Conservation (phyloP, 163 green algal species). For the Scenedesmus sp. region DNA sequence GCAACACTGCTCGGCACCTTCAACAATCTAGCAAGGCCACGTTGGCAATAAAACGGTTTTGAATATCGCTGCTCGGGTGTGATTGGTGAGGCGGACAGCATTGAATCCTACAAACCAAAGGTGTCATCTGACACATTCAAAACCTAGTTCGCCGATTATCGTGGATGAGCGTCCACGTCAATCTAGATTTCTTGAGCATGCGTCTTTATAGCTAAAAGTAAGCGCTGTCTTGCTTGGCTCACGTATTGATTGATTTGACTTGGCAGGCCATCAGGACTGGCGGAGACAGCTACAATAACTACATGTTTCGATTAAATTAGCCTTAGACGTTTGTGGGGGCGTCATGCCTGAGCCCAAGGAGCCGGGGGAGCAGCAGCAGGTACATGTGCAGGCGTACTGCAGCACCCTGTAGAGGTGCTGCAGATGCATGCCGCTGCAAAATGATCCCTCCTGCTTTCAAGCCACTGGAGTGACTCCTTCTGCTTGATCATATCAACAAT, state of each 20-base stretch:
- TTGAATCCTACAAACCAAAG: neutral
- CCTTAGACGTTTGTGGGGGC: neutral
- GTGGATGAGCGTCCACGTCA: neutral
- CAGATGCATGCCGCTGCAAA: neutral
- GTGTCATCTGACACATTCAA: neutral
- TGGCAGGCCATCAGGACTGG: neutral
- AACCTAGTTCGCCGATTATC: neutral
- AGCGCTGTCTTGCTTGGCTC: neutral
- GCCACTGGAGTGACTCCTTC: neutral
- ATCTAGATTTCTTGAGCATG: neutral
- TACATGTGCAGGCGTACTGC: neutral
- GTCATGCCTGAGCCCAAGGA: slow-evolving; percentile 1
- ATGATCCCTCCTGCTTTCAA: neutral
- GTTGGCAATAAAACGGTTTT: too few species aligned
- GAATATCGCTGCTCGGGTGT: too few species aligned
- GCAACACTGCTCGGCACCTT: neutral
- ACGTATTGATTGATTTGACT: neutral
- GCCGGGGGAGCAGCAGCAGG: slow-evolving; percentile 29
- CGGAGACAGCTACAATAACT: neutral
- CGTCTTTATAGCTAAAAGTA: neutral
- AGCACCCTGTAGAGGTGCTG: neutral
- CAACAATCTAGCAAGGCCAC: too few species aligned
- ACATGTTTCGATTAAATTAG: neutral
- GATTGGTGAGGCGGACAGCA: neutral
- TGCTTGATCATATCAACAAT: neutral